These are phyloP conservation scores for Candida dubliniensis DNA, from an alignment of 1,139 yeast species.

Conservation along the genomic window DNA sequence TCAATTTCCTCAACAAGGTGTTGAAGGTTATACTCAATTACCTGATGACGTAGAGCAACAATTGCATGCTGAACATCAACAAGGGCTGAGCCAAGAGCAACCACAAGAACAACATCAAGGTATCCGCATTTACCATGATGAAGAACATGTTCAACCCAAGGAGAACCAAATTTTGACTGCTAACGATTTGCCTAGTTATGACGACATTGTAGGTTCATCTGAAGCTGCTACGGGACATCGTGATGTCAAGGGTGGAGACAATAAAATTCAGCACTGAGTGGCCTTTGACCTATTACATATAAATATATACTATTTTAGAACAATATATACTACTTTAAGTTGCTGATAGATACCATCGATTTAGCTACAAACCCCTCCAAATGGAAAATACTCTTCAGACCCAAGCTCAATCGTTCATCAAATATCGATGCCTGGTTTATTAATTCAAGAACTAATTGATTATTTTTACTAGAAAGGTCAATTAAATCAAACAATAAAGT, in stretches of 20 bases:
- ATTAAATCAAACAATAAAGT: constrained; percentile 62
- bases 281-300: neutral
- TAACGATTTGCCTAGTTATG: constrained; percentile 28
- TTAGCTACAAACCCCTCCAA: constrained; percentile 91
- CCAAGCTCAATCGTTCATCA: constrained; percentile 86
- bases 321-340: constrained; percentile 2
- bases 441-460: constrained; percentile 45
- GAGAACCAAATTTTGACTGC: constrained; percentile 9
- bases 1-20: constrained; percentile 20
- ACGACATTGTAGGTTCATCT: constrained; percentile 22
- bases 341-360: constrained; percentile 63
- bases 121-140: constrained; percentile 7
- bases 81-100: neutral
- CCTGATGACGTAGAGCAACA: constrained; percentile 13
- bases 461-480: constrained; percentile 5
- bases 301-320: neutral
- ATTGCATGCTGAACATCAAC: constrained; percentile 7
- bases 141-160: constrained; percentile 9
- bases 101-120: constrained; percentile 2
- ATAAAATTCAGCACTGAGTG: constrained; percentile 32
- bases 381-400: constrained; percentile 88
- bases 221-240: neutral
- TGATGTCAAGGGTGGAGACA: constrained; percentile 11
- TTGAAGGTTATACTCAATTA: constrained; percentile 10
- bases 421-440: constrained; percentile 71